Conservation (phyloP, 331 rosid genomes). For the Prunus yedoensis region DNA sequence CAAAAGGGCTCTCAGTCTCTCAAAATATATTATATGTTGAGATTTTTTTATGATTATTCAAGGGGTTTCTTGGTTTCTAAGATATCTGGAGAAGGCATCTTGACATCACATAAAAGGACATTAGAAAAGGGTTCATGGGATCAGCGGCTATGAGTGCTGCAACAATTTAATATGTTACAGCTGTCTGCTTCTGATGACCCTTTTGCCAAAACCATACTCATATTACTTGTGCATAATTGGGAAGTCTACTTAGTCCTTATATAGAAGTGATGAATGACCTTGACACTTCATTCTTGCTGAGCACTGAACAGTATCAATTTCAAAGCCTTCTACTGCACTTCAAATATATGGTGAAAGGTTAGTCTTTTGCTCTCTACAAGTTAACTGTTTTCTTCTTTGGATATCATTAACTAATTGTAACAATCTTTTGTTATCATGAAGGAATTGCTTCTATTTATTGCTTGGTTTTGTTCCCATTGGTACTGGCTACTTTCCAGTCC, state of each 20-base stretch:
- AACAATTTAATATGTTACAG: constrained; percentile 26
- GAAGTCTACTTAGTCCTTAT: constrained; percentile 4
- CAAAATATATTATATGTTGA: background rate
- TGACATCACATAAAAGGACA: constrained; percentile 41
- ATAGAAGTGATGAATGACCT: constrained; percentile 5
- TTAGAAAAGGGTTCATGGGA: constrained; percentile 29
- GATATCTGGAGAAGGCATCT: constrained; percentile 27
- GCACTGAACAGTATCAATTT: constrained; percentile 5
- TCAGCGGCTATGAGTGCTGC: constrained; percentile 30
- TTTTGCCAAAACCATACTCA: no score
- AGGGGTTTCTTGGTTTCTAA: background rate
- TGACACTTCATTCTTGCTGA: constrained; percentile 21
- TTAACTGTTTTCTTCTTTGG: background rate
- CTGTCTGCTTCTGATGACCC: constrained; percentile 19
- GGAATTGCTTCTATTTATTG: background rate
- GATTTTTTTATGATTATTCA: background rate
- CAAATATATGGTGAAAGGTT: constrained; percentile 25
- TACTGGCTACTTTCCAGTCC: background rate
- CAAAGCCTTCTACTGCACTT: constrained; percentile 21
- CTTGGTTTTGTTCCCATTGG: constrained; percentile 3
- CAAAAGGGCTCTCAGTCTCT: background rate
- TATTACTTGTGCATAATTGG: background rate
- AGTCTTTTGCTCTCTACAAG: constrained; percentile 14
- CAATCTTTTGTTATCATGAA: background rate
- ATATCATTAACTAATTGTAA: background rate